phyloP scores from a whole-genome alignment of 768 basidiomycete genomes.

The Suillus subluteus region DNA sequence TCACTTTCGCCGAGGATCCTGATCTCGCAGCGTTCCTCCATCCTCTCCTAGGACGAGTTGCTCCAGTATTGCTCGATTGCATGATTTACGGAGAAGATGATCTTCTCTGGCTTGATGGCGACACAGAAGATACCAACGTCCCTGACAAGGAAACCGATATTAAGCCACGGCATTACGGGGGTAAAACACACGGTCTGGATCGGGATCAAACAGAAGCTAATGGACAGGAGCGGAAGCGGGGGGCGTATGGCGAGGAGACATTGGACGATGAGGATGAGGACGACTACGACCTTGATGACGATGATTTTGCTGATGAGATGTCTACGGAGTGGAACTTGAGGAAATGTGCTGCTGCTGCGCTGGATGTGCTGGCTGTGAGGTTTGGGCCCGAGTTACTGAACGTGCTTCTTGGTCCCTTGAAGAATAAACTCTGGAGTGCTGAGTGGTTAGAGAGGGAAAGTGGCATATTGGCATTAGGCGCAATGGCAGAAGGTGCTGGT shows the following conservation, averaged over 20 bases:
- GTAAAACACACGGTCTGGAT: constrained; percentile 84
- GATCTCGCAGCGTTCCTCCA: constrained; percentile 83
- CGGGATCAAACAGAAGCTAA: constrained; percentile 52
- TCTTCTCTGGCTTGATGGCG: constrained; percentile 91
- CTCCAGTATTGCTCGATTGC: constrained; percentile 93
- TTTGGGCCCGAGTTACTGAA: constrained; percentile 90
- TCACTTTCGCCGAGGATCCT: constrained; percentile 96
- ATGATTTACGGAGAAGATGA: constrained; percentile 98
- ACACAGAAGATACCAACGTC: constrained; percentile 85
- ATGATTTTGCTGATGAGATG: constrained; percentile 91
- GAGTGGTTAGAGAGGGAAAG: constrained; percentile 97
- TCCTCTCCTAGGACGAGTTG: constrained; percentile 88
- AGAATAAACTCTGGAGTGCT: constrained; percentile 88
- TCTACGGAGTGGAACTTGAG: constrained; percentile 98
- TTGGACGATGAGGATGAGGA: constrained; percentile 88
- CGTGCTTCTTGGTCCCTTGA: constrained; percentile 85
- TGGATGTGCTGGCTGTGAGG: constrained; percentile 94
- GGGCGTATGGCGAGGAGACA: constrained; percentile 82
- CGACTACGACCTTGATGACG: constrained; percentile 83
- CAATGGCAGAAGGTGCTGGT: constrained; percentile 92
- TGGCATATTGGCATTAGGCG: constrained; percentile 93
- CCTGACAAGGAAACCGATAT: constrained; percentile 96
- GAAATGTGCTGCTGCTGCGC: constrained; percentile 96
- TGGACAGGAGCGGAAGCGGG: constrained; percentile 43
- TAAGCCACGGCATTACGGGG: constrained; percentile 92